Conservation (phyloP, 139 green algal genomes). For the Spirogloea muscicola region DNA sequence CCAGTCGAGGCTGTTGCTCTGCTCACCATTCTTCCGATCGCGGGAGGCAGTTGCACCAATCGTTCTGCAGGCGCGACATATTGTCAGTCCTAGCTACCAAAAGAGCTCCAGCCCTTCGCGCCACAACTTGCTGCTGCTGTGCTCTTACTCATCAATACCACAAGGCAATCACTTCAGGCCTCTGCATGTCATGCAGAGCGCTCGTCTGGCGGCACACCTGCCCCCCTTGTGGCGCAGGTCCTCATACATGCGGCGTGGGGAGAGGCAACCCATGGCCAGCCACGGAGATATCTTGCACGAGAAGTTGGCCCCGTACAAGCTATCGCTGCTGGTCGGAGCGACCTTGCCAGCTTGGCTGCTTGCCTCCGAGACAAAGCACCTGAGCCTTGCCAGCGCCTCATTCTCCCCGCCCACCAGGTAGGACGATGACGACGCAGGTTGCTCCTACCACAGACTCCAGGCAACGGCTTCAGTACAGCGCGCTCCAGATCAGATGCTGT, state of each 20-base stretch:
- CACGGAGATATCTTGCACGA: constrained; percentile 72
- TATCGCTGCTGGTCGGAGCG: background rate
- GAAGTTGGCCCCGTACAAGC: constrained; percentile 52
- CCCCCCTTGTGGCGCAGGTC: constrained; percentile 36
- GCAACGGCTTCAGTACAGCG: background rate
- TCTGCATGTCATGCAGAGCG: too few relatives aligned
- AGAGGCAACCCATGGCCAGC: constrained; percentile 78
- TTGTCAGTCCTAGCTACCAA: too few relatives aligned
- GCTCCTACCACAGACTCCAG: background rate
- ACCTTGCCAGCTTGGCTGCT: background rate
- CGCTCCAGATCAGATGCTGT: too few relatives aligned
- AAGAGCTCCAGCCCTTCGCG: background rate
- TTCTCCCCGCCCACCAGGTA: constrained; percentile 62
- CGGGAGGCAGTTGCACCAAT: too few relatives aligned
- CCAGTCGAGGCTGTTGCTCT: constrained; percentile 55
- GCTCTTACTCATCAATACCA: too few relatives aligned
- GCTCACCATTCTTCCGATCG: too few relatives aligned
- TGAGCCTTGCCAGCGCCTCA: constrained; percentile 65
- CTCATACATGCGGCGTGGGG: constrained; percentile 61
- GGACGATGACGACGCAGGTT: background rate
- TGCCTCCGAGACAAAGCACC: constrained; percentile 55
- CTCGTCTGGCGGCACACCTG: too few relatives aligned
- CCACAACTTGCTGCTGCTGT: too few relatives aligned
- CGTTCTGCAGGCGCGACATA: too few relatives aligned
- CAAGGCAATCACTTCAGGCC: too few relatives aligned